Percentiles rank a stretch among this genome's conserved stretches.
phyloP scores from a whole-genome alignment of 371 early-diverging fungal species.

The Saksenaea vasiformis region DNA sequence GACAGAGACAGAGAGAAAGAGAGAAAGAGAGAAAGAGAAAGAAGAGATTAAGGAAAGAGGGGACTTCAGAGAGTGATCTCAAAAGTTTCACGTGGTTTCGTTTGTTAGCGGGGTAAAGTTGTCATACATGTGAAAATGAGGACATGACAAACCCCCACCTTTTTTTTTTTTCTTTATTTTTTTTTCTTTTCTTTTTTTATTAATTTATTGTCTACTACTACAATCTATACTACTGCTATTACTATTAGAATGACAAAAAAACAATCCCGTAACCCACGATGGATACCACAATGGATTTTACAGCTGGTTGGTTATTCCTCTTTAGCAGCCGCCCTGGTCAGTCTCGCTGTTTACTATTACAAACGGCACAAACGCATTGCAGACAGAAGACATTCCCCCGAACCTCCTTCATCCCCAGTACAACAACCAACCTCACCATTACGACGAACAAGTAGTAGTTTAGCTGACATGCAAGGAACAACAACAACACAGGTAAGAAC shows the following conservation, averaged over 20 bases:
- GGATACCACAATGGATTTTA: constrained; percentile 24
- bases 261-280: background rate
- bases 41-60: no score
- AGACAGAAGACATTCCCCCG: background rate
- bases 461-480: constrained; percentile 6
- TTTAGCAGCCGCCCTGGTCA: constrained; percentile 20
- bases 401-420: background rate
- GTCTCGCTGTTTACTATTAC: constrained; percentile 16
- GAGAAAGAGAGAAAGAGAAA: no score
- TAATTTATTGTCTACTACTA: background rate
- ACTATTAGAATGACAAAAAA: background rate
- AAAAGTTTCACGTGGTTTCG: constrained; percentile 2
- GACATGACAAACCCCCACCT: background rate
- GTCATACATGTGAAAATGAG: constrained; percentile 6
- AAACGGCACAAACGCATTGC: constrained; percentile 10
- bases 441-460: constrained; percentile 6
- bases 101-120: background rate
- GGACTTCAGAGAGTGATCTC: no score
- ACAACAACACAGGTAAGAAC: constrained; percentile 3
- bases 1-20: no score
- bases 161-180: background rate
- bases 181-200: background rate
- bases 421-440: background rate
- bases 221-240: background rate
- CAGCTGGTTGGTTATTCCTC: constrained; percentile 25